Evolutionary conservation across 768 basidiomycete species (phyloP), one percentile per base, ranked within the genome.

Genomic region (Termitomyces sp.): DNA sequence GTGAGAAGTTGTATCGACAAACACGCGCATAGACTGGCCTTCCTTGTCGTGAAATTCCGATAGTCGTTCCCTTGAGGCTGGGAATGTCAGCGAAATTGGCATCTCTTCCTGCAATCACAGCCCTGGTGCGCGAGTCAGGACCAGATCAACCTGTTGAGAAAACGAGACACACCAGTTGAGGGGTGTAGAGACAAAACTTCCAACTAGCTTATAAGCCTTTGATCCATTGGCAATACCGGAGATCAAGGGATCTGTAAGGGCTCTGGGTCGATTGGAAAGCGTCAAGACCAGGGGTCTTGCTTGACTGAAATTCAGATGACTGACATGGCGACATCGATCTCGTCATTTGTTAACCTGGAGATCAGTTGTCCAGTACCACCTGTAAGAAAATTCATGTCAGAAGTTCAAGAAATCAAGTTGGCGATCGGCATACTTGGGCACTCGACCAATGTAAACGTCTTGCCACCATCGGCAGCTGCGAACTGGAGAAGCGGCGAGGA

Each of bases 201-300:
- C 95, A 4, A 96, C 86, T 17, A 98, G 86, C 69, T 90, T 94
- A 73, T 97, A 99, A 7, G 88, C 83, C 52, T 82, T 80, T 0
- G 89, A 90, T 1, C 94, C 92, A 55, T 94, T 95, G 7, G 92
- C 93, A 54, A 97, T 91, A 0, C 95, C 95, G 49, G 93, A 90
- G 60, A 97, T 92, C 31, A 98, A 74, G 0, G 91, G 82, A 65
- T 96, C 95, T 1, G 95, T 97, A 47, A 98, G 82, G 0, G 92
- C 92, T 66, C 93, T 92, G 60, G 21, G 32, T 21, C 63, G 42
- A 44, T 47, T 9, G 41, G 54, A 34, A 23, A 27, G 27, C 44
- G 44, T 41, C 35, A 42, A 35, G 32, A 63, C 25, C 4, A 25
- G 10, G 17, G 3, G 8, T n/a, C 35, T 50, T 38, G 37, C 2